Conservation (phyloP, 2,329 filamentous ascomycete species). For the Trichophyton verrucosum region DNA sequence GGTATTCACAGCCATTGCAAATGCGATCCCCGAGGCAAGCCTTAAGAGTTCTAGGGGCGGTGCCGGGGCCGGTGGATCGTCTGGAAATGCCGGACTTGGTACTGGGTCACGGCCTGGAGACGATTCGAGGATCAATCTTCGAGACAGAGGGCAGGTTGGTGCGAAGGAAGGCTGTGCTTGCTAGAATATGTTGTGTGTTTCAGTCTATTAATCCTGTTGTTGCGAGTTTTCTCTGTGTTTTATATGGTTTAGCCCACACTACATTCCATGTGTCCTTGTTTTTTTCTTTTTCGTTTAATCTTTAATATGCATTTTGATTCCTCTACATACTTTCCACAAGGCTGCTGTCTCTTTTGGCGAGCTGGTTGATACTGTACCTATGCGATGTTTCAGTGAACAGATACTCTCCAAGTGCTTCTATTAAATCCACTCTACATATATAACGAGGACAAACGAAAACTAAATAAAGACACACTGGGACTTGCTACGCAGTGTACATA, state of each 20-base stretch:
- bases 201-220: no score
- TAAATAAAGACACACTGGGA: background rate
- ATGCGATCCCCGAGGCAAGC: constrained; percentile 93
- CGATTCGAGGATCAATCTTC: constrained; percentile 66
- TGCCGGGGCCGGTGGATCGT: constrained; percentile 41
- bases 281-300: background rate
- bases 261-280: background rate
- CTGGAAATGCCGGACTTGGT: constrained; percentile 48
- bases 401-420: background rate
- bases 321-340: background rate
- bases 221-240: background rate
- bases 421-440: background rate
- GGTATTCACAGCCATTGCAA: constrained; percentile 95
- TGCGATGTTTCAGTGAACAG: background rate
- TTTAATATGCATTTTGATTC: background rate
- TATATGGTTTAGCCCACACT: background rate
- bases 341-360: background rate
- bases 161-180: constrained; percentile 88
- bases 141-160: constrained; percentile 57
- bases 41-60: constrained; percentile 78
- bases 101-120: constrained; percentile 28
- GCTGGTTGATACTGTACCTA: background rate
- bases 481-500: background rate
- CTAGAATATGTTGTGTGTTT: constrained; percentile 31
- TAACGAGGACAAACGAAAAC: background rate